Percentiles rank a stretch among this genome's conserved stretches.
Conservation (phyloP, 140 eudicot species). For the Ambrosia hybrid region DNA sequence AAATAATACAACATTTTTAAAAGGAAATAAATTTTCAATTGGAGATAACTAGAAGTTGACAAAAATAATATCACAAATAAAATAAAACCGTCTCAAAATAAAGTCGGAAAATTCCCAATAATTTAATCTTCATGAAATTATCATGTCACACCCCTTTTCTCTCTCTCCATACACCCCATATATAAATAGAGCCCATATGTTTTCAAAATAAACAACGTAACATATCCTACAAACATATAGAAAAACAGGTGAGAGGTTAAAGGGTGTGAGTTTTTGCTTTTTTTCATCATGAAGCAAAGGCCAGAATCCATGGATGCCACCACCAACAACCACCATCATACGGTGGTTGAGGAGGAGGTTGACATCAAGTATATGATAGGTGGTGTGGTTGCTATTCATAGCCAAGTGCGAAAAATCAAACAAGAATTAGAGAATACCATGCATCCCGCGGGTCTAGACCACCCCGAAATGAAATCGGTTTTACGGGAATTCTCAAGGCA, state of each 20-base stretch:
- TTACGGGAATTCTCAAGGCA: conserved; percentile 41
- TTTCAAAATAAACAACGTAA: conserved; percentile 2
- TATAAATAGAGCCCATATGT: conserved; percentile 24
- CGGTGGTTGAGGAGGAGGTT: conserved; percentile 25
- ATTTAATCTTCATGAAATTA: conserved; percentile 33
- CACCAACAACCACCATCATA: conserved; percentile 26
- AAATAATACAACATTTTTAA: not conserved
- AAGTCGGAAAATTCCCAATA: conserved; percentile 13
- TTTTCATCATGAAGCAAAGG: conserved; percentile 24
- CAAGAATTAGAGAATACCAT: conserved; percentile 69
- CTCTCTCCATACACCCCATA: conserved; percentile 1
- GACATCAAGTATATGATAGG: conserved; percentile 23
- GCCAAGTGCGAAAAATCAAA: conserved; percentile 62
- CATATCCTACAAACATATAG: conserved; percentile 13
- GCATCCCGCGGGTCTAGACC: conserved; percentile 38
- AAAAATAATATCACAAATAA: not conserved
- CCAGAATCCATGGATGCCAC: conserved; percentile 28
- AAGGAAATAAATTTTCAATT: not conserved
- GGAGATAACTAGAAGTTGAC: not conserved
- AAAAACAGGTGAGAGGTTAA: conserved; percentile 27
- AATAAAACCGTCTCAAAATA: conserved; percentile 18
- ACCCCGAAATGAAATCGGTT: conserved; percentile 40
- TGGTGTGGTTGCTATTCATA: conserved; percentile 54
- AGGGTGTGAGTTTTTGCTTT: conserved; percentile 26
- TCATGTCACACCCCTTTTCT: conserved; percentile 21